Percentiles rank a stretch among this genome's conserved stretches.
These are phyloP conservation scores for Arabidopsis suecica DNA, from an alignment of 345 rosid species.

Conservation along the genomic window DNA sequence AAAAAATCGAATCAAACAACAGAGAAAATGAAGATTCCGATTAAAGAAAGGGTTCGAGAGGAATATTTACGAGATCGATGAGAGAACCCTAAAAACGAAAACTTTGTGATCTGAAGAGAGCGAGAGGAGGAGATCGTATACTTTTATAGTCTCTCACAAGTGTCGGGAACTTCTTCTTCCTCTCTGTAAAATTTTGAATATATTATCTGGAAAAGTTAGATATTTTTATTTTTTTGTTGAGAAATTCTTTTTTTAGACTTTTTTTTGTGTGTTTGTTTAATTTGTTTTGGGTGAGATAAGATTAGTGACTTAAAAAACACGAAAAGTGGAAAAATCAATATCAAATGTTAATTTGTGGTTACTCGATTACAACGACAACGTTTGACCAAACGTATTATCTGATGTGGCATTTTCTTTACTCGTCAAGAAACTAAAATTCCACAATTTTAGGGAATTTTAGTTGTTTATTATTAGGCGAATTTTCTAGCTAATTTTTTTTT, in stretches of 20 bases:
- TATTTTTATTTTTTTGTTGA: background rate
- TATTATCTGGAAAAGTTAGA: background rate
- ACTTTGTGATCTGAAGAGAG: constrained; percentile 33
- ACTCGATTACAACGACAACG: background rate
- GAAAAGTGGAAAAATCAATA: background rate
- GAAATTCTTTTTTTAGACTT: background rate
- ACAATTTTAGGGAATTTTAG: no score
- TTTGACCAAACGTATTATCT: constrained; percentile 21
- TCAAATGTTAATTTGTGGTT: background rate
- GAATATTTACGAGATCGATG: constrained; percentile 17
- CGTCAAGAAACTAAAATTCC: background rate
- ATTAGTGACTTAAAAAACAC: constrained; percentile 31
- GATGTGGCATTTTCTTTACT: constrained; percentile 11
- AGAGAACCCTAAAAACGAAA: constrained; percentile 35
- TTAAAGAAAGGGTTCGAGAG: background rate
- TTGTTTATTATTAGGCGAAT: no score
- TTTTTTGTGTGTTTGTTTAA: background rate
- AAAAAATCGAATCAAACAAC: background rate
- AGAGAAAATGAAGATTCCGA: background rate
- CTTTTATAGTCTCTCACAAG: constrained; percentile 35
- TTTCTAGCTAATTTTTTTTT: no score
- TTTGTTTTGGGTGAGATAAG: constrained; percentile 18
- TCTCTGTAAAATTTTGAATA: constrained; percentile 25
- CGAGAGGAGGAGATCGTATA: constrained; percentile 6
- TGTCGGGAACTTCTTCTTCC: constrained; percentile 30